Conservation (phyloP, 2,329 filamentous ascomycete genomes). For the Fusarium sp. region DNA sequence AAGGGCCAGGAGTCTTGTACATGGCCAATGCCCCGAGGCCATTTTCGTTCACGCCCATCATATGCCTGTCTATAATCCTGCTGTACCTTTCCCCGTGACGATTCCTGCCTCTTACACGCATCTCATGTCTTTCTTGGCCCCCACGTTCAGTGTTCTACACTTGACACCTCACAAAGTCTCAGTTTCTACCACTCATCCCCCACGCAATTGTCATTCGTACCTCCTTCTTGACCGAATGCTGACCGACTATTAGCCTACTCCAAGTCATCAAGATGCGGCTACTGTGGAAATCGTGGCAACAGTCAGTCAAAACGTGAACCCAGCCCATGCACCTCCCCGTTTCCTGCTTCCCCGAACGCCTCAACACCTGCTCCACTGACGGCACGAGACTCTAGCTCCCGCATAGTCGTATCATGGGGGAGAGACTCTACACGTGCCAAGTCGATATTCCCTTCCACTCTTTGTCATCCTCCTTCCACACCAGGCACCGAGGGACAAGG, state of each 20-base stretch:
- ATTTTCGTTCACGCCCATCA: background rate
- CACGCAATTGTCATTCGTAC: slow-evolving; percentile 31
- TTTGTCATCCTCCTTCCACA: slow-evolving; percentile 5
- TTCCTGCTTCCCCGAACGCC: background rate
- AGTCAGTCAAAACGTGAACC: slow-evolving; percentile 64
- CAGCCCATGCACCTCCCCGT: slow-evolving; percentile 17
- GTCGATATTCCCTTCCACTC: background rate
- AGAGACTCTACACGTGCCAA: slow-evolving; percentile 9
- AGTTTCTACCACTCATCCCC: slow-evolving; percentile 36
- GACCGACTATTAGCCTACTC: slow-evolving; percentile 59
- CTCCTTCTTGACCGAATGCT: slow-evolving; percentile 28
- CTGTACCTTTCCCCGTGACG: background rate
- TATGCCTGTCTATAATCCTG: background rate
- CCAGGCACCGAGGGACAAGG: slow-evolving; percentile 5
- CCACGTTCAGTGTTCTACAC: slow-evolving; percentile 22
- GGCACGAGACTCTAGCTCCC: slow-evolving; percentile 10
- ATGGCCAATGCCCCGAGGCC: background rate
- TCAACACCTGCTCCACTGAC: slow-evolving; percentile 14
- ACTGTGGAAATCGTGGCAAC: slow-evolving; percentile 61
- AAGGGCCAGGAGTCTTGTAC: background rate
- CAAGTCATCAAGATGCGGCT: slow-evolving; percentile 65
- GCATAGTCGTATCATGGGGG: slow-evolving; percentile 15
- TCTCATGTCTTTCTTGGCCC: slow-evolving; percentile 14
- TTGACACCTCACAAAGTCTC: slow-evolving; percentile 24
- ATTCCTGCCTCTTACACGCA: background rate